Conservation (phyloP, 345 rosid species). For the Carallia pectinifolia region DNA sequence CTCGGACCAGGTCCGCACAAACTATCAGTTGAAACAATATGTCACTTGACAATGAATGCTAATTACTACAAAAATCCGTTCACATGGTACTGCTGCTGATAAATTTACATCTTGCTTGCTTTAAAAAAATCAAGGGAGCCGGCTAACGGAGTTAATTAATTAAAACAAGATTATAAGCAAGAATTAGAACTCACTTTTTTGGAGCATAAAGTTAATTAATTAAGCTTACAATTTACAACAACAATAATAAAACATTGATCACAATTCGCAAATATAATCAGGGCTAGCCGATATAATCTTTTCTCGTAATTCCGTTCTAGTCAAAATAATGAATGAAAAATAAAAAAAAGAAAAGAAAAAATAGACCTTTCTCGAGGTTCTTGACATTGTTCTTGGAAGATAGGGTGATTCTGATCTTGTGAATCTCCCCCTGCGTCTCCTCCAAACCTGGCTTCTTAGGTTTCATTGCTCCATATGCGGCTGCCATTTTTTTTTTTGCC, state of each 20-base stretch:
- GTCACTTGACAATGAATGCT: neutral
- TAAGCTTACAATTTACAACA: too few relatives aligned
- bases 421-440: neutral
- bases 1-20: neutral
- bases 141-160: too few relatives aligned
- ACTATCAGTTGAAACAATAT: neutral
- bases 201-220: too few relatives aligned
- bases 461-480: neutral
- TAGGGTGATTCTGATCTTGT: slow-evolving; percentile 23
- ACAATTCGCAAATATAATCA: neutral
- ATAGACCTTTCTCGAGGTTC: slow-evolving; percentile 21
- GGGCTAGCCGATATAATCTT: neutral
- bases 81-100: too few relatives aligned
- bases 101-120: too few relatives aligned
- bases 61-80: too few relatives aligned
- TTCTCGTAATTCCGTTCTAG: neutral
- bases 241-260: too few relatives aligned
- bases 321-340: neutral
- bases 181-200: too few relatives aligned
- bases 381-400: slow-evolving; percentile 15
- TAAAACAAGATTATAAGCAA: too few relatives aligned
- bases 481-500: neutral
- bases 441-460: slow-evolving; percentile 13
- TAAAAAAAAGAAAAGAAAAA: neutral
- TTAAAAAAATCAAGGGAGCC: too few relatives aligned